These are phyloP conservation scores for Phytophthora pistaciae DNA, from an alignment of 352 stramenopile species.

Conservation along the genomic window DNA sequence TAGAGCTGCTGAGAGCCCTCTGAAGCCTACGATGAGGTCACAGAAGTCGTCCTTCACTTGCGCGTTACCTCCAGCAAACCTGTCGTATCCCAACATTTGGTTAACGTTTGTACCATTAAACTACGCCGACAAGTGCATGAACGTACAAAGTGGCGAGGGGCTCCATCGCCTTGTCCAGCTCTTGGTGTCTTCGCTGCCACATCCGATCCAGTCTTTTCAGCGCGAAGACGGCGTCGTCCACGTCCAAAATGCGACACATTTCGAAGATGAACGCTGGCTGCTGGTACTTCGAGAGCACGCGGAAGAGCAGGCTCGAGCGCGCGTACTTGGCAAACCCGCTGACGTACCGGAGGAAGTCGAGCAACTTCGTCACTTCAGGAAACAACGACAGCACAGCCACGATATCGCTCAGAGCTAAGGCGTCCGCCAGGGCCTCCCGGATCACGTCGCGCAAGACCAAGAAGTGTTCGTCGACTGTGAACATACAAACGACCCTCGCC, in stretches of 20 bases:
- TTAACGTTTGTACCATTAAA: not conserved
- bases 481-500: conserved; percentile 43
- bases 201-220: conserved; percentile 70
- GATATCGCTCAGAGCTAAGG: conserved; percentile 46
- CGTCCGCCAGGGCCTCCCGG: conserved; percentile 48
- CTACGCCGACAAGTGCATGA: not conserved
- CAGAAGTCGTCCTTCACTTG: conserved; percentile 65
- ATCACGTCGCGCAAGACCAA: conserved; percentile 52
- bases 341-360: conserved; percentile 62
- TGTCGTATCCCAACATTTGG: not conserved
- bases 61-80: conserved; percentile 13
- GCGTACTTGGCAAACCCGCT: conserved; percentile 38
- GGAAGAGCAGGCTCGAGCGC: conserved; percentile 52
- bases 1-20: conserved; percentile 27
- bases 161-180: conserved; percentile 41
- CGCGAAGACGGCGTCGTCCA: conserved; percentile 73
- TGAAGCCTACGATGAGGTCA: conserved; percentile 68
- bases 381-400: conserved; percentile 68
- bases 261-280: conserved; percentile 66
- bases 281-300: conserved; percentile 59
- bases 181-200: conserved; percentile 37
- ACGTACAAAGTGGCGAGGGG: conserved; percentile 31
- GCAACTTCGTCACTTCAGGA: conserved; percentile 30
- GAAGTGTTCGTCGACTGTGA: conserved; percentile 46
- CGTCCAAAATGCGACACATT: conserved; percentile 71